These are phyloP conservation scores for Lomentospora prolificans DNA, from an alignment of 2,329 filamentous ascomycete species.

Conservation along the genomic window DNA sequence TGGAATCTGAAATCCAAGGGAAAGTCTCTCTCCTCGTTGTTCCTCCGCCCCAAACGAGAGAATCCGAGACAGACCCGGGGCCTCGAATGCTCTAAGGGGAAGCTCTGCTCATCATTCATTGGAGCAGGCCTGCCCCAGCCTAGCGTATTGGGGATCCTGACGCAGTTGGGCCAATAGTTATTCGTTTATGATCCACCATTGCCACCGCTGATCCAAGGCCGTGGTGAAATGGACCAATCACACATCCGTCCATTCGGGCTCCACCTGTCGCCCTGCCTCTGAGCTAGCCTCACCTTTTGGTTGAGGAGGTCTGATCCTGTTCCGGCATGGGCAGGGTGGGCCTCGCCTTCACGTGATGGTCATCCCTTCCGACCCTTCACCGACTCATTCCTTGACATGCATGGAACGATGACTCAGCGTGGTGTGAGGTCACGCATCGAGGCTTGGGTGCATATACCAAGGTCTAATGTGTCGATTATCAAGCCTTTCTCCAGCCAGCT, in stretches of 20 bases:
- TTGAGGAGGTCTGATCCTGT: constrained; percentile 2
- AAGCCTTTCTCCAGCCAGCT: too few species aligned
- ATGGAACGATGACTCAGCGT: neutral
- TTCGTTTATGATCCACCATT: neutral
- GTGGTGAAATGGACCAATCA: neutral
- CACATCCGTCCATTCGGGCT: neutral
- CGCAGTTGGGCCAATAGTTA: neutral
- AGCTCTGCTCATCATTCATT: neutral
- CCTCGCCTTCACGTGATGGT: neutral
- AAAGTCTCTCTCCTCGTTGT: neutral
- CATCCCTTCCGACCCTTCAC: neutral
- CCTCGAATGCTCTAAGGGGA: neutral
- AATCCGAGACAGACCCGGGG: neutral
- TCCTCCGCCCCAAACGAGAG: neutral
- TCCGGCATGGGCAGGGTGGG: neutral
- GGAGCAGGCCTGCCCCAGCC: neutral
- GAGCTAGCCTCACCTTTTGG: neutral
- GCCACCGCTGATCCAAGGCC: constrained; percentile 2
- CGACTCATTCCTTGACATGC: neutral
- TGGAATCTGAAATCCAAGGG: neutral
- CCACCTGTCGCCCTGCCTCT: neutral
- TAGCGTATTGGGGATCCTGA: neutral
- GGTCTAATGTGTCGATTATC: too few species aligned
- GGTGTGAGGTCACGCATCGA: too few species aligned
- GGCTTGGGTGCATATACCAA: too few species aligned